A percentile compares a stretch with the other conserved stretches of the same genome.
phyloP scores from a whole-genome alignment of 176 grass and related monocot genomes.

The Avena insularis region DNA sequence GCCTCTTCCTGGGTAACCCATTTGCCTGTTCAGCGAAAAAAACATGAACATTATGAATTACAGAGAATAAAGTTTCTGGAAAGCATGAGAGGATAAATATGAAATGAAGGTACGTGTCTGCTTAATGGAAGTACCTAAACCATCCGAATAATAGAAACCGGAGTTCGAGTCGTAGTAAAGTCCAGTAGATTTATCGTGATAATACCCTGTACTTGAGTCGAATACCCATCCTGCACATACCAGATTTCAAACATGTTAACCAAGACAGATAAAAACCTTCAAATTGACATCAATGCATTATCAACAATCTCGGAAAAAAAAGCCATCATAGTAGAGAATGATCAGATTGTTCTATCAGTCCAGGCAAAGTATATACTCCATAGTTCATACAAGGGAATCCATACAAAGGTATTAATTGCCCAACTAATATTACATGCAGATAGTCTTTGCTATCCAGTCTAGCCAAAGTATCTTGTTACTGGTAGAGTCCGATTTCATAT shows the following conservation, averaged over 20 bases:
- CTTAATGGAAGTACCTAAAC: conserved; percentile 59
- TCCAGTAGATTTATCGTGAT: conserved; percentile 71
- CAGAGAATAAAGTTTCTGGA: background rate
- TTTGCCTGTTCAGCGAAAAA: conserved; percentile 56
- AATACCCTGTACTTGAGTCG: conserved; percentile 71
- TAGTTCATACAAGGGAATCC: background rate
- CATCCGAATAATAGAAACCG: conserved; percentile 79
- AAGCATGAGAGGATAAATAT: background rate
- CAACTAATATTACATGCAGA: background rate
- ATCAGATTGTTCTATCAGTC: background rate
- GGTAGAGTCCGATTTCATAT: conserved; percentile 8
- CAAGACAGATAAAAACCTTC: background rate
- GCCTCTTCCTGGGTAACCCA: conserved; percentile 87
- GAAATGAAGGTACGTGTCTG: conserved; percentile 5
- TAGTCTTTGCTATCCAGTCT: conserved; percentile 8
- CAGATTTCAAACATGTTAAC: conserved; percentile 37
- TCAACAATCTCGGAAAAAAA: background rate
- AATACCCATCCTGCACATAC: conserved; percentile 71
- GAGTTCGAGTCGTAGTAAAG: conserved; percentile 79
- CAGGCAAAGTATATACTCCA: conserved; percentile 16
- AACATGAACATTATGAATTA: conserved; percentile 26
- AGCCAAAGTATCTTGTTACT: conserved; percentile 16
- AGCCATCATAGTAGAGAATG: background rate
- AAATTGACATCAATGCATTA: background rate
- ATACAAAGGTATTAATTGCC: background rate